Evolutionary conservation across 768 basidiomycete species (phyloP), one percentile per base, ranked within the genome.

Genomic region (Rhodotorula taiwanensis): DNA sequence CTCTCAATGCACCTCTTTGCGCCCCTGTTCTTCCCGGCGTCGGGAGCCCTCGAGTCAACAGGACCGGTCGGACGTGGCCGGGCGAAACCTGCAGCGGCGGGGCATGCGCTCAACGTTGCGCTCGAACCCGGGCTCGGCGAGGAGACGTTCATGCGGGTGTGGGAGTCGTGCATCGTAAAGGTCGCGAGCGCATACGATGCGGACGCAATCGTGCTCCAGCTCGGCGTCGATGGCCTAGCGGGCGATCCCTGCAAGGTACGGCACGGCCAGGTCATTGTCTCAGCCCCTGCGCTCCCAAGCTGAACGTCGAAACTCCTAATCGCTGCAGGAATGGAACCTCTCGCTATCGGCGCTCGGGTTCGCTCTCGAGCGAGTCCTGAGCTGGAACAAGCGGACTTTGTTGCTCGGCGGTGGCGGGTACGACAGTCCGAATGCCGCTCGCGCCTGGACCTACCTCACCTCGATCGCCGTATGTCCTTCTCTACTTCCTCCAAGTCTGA

Each of bases 361-460:
- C 25, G 62, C 41, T 23, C 33, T 65, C 33, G 62, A 61, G 27
- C 28, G 64, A 30, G 60, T 71, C n/a, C 69, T 69, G 55, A 49
- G 41, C 11, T 71, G 75, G 75, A 52, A 55, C 18, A 48, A 55
- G 16, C 52, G 59, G 42, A 73, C 70, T 31, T 43, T 75, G 5
- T 59, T 74, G 27, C 60, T 73, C 7, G 74, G 75, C 49, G 63
- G 75, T 81, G 89, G 91, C 23, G 93, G 93, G 0, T 95, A 98
- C 73, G 79, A 87, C 70, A 82, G 83, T 7, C 78, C 88, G 3
- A 93, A 93, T 69, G 84, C 84, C 2, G 91, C 92, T 0, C 81
- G 91, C 18, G 88, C 88, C 0, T 95, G 90, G 89, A 79, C 88
- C 1, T 84, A 84, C 71, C 76, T 92, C 23, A 94, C 91, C 2